Conservation (phyloP, 768 basidiomycete genomes). For the Suillus subalutaceus region DNA sequence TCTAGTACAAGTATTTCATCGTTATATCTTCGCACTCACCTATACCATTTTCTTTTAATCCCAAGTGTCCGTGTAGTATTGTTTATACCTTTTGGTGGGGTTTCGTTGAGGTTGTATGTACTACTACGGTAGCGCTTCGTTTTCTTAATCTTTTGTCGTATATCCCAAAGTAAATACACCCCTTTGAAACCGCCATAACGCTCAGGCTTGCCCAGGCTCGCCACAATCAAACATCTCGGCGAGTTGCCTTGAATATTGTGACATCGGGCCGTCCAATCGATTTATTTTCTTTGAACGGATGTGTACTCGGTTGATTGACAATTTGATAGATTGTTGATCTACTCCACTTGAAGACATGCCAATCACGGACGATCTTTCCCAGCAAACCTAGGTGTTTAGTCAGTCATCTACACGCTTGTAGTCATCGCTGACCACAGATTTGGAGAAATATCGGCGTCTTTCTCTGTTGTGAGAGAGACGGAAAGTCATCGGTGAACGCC, state of each 20-base stretch:
- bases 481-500: constrained; percentile 1
- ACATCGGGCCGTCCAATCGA: not conserved
- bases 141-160: constrained; percentile 19
- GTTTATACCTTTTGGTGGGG: constrained; percentile 24
- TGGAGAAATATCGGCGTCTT: not conserved
- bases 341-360: not conserved
- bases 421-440: not conserved
- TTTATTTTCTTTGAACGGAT: not conserved
- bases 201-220: not conserved
- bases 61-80: constrained; percentile 19
- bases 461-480: constrained; percentile 6
- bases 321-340: not conserved
- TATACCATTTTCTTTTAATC: constrained; percentile 31
- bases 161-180: constrained; percentile 9
- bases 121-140: constrained; percentile 18
- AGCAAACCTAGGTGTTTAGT: not conserved
- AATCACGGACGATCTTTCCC: not conserved
- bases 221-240: not conserved
- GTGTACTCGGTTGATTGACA: not conserved
- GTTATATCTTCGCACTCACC: constrained; percentile 14
- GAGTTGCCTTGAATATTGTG: not conserved
- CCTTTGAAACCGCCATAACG: constrained; percentile 1
- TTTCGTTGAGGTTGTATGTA: constrained; percentile 18
- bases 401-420: not conserved
- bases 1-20: constrained; percentile 17